Evolutionary conservation across 75 land plant genomes (phyloP).

Genomic region (Cryptomeria japonica): DNA sequence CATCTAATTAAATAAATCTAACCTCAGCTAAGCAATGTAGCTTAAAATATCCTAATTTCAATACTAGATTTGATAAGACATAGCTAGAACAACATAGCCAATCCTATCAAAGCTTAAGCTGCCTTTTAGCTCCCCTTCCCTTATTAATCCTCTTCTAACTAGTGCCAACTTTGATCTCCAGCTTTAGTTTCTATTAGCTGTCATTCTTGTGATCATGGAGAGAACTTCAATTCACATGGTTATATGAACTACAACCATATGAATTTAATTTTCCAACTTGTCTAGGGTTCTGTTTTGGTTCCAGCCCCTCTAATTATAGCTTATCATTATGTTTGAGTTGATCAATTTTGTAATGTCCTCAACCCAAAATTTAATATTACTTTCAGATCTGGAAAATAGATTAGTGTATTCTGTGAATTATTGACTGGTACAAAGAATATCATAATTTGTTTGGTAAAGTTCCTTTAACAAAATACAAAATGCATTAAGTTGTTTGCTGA

Average conservation of each 20-base stretch:
- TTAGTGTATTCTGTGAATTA: no score
- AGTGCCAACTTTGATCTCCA: background rate
- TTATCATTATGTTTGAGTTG: background rate
- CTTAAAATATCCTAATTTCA: background rate
- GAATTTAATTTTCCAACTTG: background rate
- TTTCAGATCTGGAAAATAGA: no score
- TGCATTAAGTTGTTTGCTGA: no score
- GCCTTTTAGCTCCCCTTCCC: background rate
- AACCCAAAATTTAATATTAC: no score
- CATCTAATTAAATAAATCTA: background rate
- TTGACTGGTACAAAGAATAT: no score
- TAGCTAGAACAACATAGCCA: background rate
- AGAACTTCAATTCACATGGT: background rate
- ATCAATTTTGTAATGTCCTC: no score
- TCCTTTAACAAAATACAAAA: no score
- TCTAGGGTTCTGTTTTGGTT: no score
- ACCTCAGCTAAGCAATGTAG: background rate
- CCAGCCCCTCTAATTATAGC: background rate
- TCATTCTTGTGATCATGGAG: background rate
- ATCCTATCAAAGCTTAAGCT: background rate
- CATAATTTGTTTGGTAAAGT: no score
- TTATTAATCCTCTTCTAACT: background rate
- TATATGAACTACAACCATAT: background rate
- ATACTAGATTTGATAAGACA: background rate
- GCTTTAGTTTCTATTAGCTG: background rate